Base-by-base conservation (phyloP, 331 rosid species). In the Saraca asoca region DNA sequence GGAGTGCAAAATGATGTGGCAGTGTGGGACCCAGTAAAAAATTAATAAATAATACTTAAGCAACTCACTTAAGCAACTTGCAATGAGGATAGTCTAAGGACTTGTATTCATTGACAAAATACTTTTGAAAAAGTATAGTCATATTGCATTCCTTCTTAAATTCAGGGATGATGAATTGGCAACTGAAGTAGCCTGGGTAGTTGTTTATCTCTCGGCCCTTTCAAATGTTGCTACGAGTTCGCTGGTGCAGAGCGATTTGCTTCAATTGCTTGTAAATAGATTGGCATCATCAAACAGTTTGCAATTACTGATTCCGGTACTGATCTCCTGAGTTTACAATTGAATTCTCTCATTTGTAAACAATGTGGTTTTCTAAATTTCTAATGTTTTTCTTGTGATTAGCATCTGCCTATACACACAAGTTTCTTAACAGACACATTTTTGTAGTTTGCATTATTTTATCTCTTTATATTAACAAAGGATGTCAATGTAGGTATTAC, bases 111-210 rank as follows among this genome's bases (percentile, higher is more conserved):
- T 59, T 46, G 39, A 65, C 46, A n/a, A 39, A 66, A 48, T 50
- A 62, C 34, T 45, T 65, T 59, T 37, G 52, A 42, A 49, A 50
- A 58, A 71, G 68, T 66, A 35, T 33, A 39, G 70, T 66, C 56
- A 49, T 53, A 45, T 29, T 72, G n/a, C 73, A 44, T 70, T 61
- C 46, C 15, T 62, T 52, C 18, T 44, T 51, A 64, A 66, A 56
- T 76, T 68, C 87, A 90, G 99, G 89, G 99, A 94, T 38, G 97
- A 90, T 61, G 96, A 90, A 68, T 78, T 91, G 81, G 91, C 91
- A 39, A 94, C 97, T 71, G 99, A 94, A 81, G 92, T 90, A 66
- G 96, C 95, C 60, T 94, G 97, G 99, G 95, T 94, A 43, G 85
- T 86, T 62, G 97, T 88, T 69, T 94, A 94, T 82, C 88, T 94